A percentile compares a stretch with the other conserved stretches of the same genome.
Evolutionary conservation across 208 protist species (phyloP).

Genomic region (Leptomonas seymouri): DNA sequence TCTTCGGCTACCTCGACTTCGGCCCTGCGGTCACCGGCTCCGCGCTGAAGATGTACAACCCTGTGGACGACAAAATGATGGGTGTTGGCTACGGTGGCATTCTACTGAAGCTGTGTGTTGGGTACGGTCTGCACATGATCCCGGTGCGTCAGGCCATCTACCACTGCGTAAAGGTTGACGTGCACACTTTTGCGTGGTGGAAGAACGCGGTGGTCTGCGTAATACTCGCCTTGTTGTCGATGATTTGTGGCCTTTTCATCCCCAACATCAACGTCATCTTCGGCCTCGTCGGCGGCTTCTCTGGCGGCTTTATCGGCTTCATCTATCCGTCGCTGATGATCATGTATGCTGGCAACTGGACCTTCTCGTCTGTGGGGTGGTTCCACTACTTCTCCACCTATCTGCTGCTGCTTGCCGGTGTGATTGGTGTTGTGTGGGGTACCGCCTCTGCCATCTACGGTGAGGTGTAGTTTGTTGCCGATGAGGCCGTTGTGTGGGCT

Average conservation of each 20-base stretch:
- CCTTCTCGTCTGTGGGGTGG: conserved; percentile 40
- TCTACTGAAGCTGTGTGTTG: conserved; percentile 76
- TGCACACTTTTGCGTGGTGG: conserved; percentile 50
- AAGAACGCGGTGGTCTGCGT: conserved; percentile 47
- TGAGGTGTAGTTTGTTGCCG: conserved; percentile 20
- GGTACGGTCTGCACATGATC: conserved; percentile 66
- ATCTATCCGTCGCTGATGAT: conserved; percentile 73
- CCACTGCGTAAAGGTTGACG: conserved; percentile 46
- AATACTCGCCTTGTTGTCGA: conserved; percentile 35
- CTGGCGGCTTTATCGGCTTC: conserved; percentile 73
- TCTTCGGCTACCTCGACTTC: conserved; percentile 87
- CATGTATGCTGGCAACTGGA: conserved; percentile 71
- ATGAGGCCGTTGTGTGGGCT: too few species aligned
- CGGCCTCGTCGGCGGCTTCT: conserved; percentile 69
- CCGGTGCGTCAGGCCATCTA: conserved; percentile 70
- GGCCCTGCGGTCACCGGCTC: conserved; percentile 42
- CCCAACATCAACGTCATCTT: conserved; percentile 73
- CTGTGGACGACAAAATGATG: conserved; percentile 54
- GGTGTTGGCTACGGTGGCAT: conserved; percentile 57
- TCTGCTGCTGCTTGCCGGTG: conserved; percentile 61
- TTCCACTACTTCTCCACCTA: conserved; percentile 64
- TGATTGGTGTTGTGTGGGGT: conserved; percentile 72
- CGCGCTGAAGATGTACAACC: conserved; percentile 67
- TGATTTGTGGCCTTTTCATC: conserved; percentile 73
- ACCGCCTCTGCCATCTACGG: conserved; percentile 63